Evolutionary conservation across 495 filamentous ascomycete genomes (phyloP).

Genomic region (Aspergillus diversus): DNA sequence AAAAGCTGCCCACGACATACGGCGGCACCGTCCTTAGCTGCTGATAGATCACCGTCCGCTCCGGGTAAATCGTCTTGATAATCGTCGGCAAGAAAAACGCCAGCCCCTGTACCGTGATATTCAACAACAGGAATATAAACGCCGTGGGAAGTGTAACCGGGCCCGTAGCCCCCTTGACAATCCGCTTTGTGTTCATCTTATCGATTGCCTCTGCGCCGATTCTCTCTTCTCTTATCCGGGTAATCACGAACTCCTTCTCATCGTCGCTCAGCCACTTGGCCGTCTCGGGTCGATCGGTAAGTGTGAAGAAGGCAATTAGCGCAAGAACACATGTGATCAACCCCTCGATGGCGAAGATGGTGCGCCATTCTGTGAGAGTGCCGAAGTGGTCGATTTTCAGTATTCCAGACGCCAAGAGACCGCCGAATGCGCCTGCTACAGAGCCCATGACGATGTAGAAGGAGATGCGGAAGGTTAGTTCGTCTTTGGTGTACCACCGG

Average conservation of each 20-base stretch:
- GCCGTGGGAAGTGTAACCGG: slow-evolving; percentile 50
- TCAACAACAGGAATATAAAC: slow-evolving; percentile 57
- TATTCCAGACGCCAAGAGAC: slow-evolving; percentile 65
- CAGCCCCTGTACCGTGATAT: slow-evolving; percentile 58
- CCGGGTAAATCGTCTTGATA: slow-evolving; percentile 63
- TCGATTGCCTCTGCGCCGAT: slow-evolving; percentile 66
- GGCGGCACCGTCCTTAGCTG: slow-evolving; percentile 74
- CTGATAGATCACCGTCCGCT: slow-evolving; percentile 56
- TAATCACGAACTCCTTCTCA: slow-evolving; percentile 65
- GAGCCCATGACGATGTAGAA: slow-evolving; percentile 63
- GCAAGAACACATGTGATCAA: slow-evolving; percentile 66
- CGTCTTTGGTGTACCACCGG: slow-evolving; percentile 69
- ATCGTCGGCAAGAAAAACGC: slow-evolving; percentile 77
- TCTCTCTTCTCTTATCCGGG: slow-evolving; percentile 65
- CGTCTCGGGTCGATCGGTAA: slow-evolving; percentile 70
- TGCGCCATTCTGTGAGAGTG: slow-evolving; percentile 61
- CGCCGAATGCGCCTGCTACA: slow-evolving; percentile 71
- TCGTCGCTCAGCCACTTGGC: slow-evolving; percentile 68
- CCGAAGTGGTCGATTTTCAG: slow-evolving; percentile 49
- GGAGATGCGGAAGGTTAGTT: slow-evolving; percentile 63
- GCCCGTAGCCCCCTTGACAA: slow-evolving; percentile 51
- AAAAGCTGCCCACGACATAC: slow-evolving; percentile 69
- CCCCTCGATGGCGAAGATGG: slow-evolving; percentile 79
- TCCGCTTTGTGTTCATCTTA: slow-evolving; percentile 50
- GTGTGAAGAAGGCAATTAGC: slow-evolving; percentile 57